Conservation (phyloP, 116 monocot genomes). For the Papilionanthe hybrid region DNA sequence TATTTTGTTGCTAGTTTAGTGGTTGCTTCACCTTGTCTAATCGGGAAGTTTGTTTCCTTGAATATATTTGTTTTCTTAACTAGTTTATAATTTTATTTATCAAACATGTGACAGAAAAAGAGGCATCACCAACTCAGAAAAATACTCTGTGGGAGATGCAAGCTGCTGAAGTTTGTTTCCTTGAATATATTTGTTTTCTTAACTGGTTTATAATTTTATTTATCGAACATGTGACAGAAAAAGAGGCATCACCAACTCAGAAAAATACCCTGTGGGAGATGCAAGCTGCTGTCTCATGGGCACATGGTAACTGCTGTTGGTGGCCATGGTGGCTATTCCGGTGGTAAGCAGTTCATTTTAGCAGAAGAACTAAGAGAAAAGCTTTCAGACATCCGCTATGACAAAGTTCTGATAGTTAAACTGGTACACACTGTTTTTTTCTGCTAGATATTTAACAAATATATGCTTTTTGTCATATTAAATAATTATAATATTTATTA, state of each 20-base stretch:
- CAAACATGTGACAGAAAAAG: slow-evolving; percentile 61
- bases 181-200: neutral
- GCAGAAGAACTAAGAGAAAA: slow-evolving; percentile 87
- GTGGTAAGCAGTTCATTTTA: slow-evolving; percentile 87
- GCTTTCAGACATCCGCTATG: slow-evolving; percentile 66
- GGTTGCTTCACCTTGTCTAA: neutral
- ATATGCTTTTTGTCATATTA: neutral
- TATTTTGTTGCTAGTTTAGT: neutral
- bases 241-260: slow-evolving; percentile 83
- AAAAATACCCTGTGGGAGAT: slow-evolving; percentile 87
- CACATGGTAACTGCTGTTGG: slow-evolving; percentile 98
- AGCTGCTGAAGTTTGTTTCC: neutral
- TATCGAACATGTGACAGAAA: slow-evolving; percentile 44
- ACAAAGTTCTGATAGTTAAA: slow-evolving; percentile 91
- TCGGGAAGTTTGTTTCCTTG: neutral
- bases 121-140: slow-evolving; percentile 81
- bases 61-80: neutral
- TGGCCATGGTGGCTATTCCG: slow-evolving; percentile 92
- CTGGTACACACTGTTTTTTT: slow-evolving; percentile 38
- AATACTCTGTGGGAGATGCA: slow-evolving; percentile 91
- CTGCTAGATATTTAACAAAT: neutral
- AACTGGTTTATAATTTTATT: neutral
- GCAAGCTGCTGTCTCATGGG: slow-evolving; percentile 84
- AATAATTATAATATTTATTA: too few relatives aligned
- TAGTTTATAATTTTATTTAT: neutral